phyloP scores from a whole-genome alignment of 768 basidiomycete genomes.

The Russula sp. region DNA sequence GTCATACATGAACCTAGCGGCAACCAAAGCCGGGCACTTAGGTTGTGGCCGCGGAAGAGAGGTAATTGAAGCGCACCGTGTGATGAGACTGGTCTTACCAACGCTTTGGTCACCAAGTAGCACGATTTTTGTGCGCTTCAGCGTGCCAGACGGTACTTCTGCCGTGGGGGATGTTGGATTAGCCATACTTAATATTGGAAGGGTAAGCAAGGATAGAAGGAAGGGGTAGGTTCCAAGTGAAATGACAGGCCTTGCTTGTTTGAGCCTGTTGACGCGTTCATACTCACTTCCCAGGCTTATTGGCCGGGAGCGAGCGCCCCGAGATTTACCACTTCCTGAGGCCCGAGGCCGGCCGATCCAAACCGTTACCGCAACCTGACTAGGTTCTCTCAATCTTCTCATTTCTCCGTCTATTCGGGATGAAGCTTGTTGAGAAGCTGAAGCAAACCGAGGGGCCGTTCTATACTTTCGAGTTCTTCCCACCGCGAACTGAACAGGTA shows the following conservation, averaged over 20 bases:
- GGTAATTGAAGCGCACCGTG: slow-evolving; percentile 50
- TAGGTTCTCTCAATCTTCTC: not conserved
- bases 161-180: slow-evolving; percentile 60
- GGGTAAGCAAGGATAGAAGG: not conserved
- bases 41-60: slow-evolving; percentile 7
- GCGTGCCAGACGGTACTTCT: slow-evolving; percentile 82
- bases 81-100: slow-evolving; percentile 98
- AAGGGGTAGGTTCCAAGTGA: not conserved
- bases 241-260: slow-evolving; percentile 2
- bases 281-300: not conserved
- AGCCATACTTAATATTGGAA: slow-evolving; percentile 35
- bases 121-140: slow-evolving; percentile 95
- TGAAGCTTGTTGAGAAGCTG: slow-evolving; percentile 77
- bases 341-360: not conserved
- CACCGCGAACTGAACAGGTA: slow-evolving; percentile 89
- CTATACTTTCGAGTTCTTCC: slow-evolving; percentile 96
- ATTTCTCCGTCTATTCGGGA: slow-evolving; percentile 26
- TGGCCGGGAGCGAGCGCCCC: not conserved
- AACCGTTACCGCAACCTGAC: not conserved
- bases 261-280: slow-evolving; percentile 1
- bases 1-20: slow-evolving; percentile 90
- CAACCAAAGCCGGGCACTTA: slow-evolving; percentile 1
- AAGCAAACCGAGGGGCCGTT: slow-evolving; percentile 42
- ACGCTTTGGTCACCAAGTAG: slow-evolving; percentile 96
- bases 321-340: not conserved